Conservation (phyloP, 2,329 filamentous ascomycete species). For the Coniochaeta ligniaria region DNA sequence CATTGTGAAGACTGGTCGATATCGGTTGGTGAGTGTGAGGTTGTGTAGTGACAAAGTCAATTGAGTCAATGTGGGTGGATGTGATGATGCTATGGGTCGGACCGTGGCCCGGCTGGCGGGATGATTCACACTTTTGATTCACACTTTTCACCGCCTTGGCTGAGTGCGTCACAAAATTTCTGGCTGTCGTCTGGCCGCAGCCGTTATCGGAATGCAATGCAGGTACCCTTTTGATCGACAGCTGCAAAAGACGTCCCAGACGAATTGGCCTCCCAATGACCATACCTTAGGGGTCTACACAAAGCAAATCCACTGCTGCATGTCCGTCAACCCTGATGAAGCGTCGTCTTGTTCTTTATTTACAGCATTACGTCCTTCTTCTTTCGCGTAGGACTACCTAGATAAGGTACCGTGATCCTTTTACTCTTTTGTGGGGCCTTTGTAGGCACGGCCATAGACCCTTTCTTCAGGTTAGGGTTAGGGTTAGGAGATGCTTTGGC, state of each 20-base stretch:
- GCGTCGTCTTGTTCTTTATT: background rate
- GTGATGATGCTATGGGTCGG: background rate
- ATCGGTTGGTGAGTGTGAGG: background rate
- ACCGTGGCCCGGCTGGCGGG: background rate
- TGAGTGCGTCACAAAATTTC: background rate
- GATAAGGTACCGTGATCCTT: no score
- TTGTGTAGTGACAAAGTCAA: background rate
- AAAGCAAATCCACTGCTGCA: no score
- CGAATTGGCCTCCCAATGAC: background rate
- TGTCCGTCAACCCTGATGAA: background rate
- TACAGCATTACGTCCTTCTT: background rate
- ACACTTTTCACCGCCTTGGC: conserved; percentile 1
- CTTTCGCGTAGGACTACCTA: no score
- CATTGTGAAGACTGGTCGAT: conserved; percentile 11
- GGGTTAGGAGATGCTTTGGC: no score
- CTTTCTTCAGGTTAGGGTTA: no score
- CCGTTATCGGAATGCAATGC: background rate
- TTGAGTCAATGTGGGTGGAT: background rate
- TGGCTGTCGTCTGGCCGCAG: background rate
- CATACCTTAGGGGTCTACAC: background rate
- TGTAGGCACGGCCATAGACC: no score
- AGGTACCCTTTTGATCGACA: background rate
- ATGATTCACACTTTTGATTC: conserved; percentile 4
- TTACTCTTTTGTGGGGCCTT: no score
- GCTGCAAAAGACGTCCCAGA: background rate